Conservation (phyloP, 1,284 basidiomycete species). For the Ganoderma sinense region DNA sequence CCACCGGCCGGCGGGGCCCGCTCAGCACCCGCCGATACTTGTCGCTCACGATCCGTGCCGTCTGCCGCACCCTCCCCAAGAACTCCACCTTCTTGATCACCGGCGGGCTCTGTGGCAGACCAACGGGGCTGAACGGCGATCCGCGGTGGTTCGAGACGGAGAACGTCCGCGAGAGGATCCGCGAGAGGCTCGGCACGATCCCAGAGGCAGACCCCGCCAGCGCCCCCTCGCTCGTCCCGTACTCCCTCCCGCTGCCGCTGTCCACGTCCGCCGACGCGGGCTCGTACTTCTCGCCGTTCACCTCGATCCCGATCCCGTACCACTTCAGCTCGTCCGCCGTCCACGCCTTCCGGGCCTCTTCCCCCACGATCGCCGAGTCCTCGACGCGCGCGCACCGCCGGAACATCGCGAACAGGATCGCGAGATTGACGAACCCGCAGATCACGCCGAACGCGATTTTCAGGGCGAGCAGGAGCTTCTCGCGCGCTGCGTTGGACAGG, state of each 20-base stretch:
- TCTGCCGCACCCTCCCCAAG: constrained; percentile 61
- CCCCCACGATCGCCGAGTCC: constrained; percentile 64
- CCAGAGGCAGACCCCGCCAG: constrained; percentile 42
- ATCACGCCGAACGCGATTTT: constrained; percentile 68
- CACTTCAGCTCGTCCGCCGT: constrained; percentile 70
- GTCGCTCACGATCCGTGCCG: constrained; percentile 70
- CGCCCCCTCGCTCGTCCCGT: constrained; percentile 26
- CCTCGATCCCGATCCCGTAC: constrained; percentile 63
- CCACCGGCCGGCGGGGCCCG: constrained; percentile 35
- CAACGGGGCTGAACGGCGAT: constrained; percentile 27
- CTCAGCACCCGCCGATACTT: constrained; percentile 57
- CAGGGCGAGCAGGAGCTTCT: constrained; percentile 61
- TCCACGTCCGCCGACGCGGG: constrained; percentile 14
- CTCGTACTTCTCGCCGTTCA: constrained; percentile 30
- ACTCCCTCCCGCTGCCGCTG: constrained; percentile 34
- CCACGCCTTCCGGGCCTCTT: constrained; percentile 61
- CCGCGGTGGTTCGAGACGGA: constrained; percentile 36
- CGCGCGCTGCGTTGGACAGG: constrained; percentile 51
- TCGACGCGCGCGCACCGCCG: constrained; percentile 61
- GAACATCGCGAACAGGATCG: constrained; percentile 59
- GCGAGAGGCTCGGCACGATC: constrained; percentile 57
- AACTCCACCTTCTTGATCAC: constrained; percentile 76
- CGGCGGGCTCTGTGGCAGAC: constrained; percentile 47
- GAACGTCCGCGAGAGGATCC: constrained; percentile 47
- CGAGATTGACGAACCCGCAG: constrained; percentile 64